A percentile compares a stretch with the other conserved stretches of the same genome.
phyloP scores from a whole-genome alignment of 768 basidiomycete species.

The Mycena vitilis region DNA sequence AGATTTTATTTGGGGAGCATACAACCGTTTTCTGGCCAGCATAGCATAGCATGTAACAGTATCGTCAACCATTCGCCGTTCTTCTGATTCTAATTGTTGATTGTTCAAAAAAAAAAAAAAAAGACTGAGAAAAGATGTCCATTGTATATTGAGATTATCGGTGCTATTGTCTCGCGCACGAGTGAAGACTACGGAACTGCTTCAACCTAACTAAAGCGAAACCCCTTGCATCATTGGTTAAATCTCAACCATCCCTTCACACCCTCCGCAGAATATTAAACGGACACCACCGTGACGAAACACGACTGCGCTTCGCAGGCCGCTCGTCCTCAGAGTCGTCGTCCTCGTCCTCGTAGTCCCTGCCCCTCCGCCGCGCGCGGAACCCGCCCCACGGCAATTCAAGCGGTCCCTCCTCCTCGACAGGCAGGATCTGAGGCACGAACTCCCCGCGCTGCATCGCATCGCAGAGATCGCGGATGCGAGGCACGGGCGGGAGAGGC shows the following conservation, averaged over 20 bases:
- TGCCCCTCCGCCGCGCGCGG: not conserved
- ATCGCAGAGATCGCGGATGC: not conserved
- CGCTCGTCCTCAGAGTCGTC: not conserved
- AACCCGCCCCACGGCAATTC: not conserved
- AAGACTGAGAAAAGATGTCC: too few relatives aligned
- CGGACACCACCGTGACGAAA: slow-evolving; percentile 14
- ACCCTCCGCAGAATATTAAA: slow-evolving; percentile 5
- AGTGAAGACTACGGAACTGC: too few relatives aligned
- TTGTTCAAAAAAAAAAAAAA: too few relatives aligned
- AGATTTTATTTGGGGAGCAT: too few relatives aligned
- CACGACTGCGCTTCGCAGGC: slow-evolving; percentile 14
- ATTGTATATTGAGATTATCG: too few relatives aligned
- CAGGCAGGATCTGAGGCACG: not conserved
- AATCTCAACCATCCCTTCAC: not conserved
- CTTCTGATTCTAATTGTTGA: too few relatives aligned
- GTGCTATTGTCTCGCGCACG: too few relatives aligned
- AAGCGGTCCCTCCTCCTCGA: not conserved
- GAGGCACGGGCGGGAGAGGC: not conserved
- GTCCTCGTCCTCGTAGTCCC: not conserved
- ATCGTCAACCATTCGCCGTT: too few relatives aligned
- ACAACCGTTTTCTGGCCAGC: too few relatives aligned
- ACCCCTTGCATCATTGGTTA: too few relatives aligned
- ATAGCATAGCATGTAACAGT: too few relatives aligned
- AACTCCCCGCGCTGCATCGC: slow-evolving; percentile 8
- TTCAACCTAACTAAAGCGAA: too few relatives aligned